These are phyloP conservation scores for Pseudogymnoascus sp. DNA, from an alignment of 2,329 filamentous ascomycete species.

Conservation along the genomic window DNA sequence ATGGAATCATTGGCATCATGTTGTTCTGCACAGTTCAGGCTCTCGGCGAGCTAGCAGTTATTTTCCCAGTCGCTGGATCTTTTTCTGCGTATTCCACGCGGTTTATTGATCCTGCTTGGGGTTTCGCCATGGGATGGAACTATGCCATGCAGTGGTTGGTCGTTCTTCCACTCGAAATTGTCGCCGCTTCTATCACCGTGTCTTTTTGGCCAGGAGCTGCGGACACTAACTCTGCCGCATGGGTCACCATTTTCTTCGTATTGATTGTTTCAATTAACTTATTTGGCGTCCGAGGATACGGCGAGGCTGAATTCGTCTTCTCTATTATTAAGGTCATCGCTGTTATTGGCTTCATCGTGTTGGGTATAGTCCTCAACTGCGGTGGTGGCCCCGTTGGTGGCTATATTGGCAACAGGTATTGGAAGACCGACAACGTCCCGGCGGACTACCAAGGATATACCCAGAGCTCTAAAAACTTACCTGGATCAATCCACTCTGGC, in stretches of 20 bases:
- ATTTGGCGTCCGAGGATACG: slow-evolving; percentile 80
- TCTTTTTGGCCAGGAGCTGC: slow-evolving; percentile 65
- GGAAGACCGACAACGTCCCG: slow-evolving; percentile 8
- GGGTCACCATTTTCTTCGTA: slow-evolving; percentile 71
- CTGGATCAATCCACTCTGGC: slow-evolving; percentile 40
- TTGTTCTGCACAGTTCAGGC: slow-evolving; percentile 88
- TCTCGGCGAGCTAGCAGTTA: slow-evolving; percentile 81
- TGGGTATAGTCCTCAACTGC: slow-evolving; percentile 59
- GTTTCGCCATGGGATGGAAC: slow-evolving; percentile 91
- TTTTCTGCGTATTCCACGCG: slow-evolving; percentile 88
- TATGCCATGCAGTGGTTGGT: slow-evolving; percentile 85
- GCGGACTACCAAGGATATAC: slow-evolving; percentile 46
- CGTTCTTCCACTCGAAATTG: slow-evolving; percentile 75
- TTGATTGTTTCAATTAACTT: slow-evolving; percentile 75
- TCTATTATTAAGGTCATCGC: slow-evolving; percentile 81
- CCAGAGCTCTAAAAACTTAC: slow-evolving; percentile 36
- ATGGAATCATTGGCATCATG: slow-evolving; percentile 72
- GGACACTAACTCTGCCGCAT: slow-evolving; percentile 50
- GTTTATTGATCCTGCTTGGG: slow-evolving; percentile 93
- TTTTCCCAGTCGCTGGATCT: slow-evolving; percentile 91
- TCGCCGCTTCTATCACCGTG: slow-evolving; percentile 77
- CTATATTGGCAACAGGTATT: background rate
- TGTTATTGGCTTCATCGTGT: slow-evolving; percentile 64
- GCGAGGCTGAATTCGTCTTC: slow-evolving; percentile 83
- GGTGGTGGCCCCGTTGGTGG: background rate